phyloP scores from a whole-genome alignment of 2,329 filamentous ascomycete genomes.

The Neurospora sp. region DNA sequence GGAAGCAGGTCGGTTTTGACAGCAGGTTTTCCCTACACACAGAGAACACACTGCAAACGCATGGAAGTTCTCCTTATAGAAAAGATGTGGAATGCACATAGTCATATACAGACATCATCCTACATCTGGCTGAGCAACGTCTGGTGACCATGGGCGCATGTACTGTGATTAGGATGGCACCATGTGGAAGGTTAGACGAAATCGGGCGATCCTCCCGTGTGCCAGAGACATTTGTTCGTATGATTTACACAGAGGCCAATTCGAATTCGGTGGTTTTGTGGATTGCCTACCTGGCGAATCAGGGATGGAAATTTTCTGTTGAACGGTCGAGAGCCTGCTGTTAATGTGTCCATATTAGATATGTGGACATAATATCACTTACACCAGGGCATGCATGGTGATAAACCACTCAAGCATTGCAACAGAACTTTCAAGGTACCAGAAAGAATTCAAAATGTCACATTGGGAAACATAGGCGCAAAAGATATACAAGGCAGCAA shows the following conservation, averaged over 20 bases:
- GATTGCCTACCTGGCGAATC: too few relatives aligned
- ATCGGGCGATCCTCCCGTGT: neutral
- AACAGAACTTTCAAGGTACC: neutral
- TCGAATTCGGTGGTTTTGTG: neutral
- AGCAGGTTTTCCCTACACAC: too few relatives aligned
- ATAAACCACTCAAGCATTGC: neutral
- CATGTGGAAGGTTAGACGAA: neutral
- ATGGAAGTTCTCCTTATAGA: too few relatives aligned
- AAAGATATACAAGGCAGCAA: neutral
- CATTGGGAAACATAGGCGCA: neutral
- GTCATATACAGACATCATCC: too few relatives aligned
- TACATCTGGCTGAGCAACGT: neutral
- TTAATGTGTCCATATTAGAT: neutral
- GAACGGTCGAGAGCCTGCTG: neutral
- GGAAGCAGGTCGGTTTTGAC: too few relatives aligned
- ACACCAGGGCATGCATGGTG: neutral
- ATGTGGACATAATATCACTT: neutral
- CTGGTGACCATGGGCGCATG: neutral
- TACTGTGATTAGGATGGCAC: neutral
- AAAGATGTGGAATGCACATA: too few relatives aligned
- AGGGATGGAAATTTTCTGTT: neutral
- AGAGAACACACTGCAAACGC: too few relatives aligned
- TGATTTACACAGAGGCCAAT: neutral
- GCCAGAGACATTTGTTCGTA: neutral
- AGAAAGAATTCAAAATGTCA: neutral